Evolutionary conservation across 2,329 filamentous ascomycete species (phyloP).

Genomic region (Paramyrothecium sp.): DNA sequence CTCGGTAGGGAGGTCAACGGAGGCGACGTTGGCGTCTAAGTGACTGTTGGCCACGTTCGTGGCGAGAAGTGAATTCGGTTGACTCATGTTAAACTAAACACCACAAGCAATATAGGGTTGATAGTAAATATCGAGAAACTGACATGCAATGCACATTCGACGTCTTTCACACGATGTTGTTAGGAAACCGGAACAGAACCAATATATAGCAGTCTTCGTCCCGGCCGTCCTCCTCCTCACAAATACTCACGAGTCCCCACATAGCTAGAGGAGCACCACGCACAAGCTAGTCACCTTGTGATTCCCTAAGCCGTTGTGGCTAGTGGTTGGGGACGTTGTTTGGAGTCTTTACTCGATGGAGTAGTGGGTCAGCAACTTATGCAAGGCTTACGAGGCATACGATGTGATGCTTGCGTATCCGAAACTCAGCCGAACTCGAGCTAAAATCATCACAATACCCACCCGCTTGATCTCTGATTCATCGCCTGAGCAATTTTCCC

Average conservation of each 20-base stretch:
- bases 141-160: neutral
- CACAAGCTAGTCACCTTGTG: neutral
- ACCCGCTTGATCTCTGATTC: neutral
- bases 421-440: neutral
- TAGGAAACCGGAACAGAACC: neutral
- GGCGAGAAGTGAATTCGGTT: neutral
- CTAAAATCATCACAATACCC: neutral
- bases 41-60: neutral
- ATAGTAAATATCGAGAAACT: neutral
- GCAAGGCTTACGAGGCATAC: neutral
- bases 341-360: neutral
- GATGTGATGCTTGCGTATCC: neutral
- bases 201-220: neutral
- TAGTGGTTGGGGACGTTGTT: neutral
- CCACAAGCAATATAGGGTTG: neutral
- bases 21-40: neutral
- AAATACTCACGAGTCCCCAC: neutral
- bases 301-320: neutral
- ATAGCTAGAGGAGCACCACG: neutral
- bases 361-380: neutral
- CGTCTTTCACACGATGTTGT: neutral
- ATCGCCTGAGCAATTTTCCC: neutral
- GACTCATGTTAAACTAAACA: neutral
- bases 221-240: neutral
- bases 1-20: neutral